phyloP scores from a whole-genome alignment of 768 basidiomycete genomes.

The Naganishia vaughanmartiniae region DNA sequence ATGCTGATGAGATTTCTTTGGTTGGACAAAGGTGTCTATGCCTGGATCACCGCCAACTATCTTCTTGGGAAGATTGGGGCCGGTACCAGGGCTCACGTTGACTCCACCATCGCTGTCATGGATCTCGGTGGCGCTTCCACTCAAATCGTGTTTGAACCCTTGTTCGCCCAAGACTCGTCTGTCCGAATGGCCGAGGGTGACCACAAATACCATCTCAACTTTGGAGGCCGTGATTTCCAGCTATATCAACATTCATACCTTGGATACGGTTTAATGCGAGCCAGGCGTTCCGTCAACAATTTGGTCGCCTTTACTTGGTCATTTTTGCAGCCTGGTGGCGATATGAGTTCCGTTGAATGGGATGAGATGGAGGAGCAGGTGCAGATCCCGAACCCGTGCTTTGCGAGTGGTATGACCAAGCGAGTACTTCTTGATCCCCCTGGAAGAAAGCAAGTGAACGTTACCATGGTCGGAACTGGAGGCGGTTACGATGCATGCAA shows the following conservation, averaged over 20 bases:
- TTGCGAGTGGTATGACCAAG: conserved; percentile 66
- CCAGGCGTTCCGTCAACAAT: conserved; percentile 76
- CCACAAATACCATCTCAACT: conserved; percentile 80
- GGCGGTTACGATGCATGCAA: conserved; percentile 85
- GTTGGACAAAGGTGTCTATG: conserved; percentile 62
- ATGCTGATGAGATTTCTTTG: neutral
- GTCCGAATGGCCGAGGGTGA: conserved; percentile 69
- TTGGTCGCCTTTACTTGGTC: conserved; percentile 80
- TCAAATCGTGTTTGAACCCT: conserved; percentile 94
- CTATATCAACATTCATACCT: conserved; percentile 97
- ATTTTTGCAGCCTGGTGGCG: conserved; percentile 43
- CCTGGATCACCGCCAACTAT: conserved; percentile 98
- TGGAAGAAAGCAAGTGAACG: conserved; percentile 57
- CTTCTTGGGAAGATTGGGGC: conserved; percentile 70
- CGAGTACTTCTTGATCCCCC: conserved; percentile 64
- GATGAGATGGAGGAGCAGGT: conserved; percentile 48
- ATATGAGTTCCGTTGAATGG: conserved; percentile 50
- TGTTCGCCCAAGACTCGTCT: conserved; percentile 57
- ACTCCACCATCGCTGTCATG: conserved; percentile 76
- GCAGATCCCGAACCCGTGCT: conserved; percentile 72
- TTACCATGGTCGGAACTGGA: conserved; percentile 81
- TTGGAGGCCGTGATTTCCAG: conserved; percentile 67
- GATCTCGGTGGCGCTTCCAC: conserved; percentile 96
- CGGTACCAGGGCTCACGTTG: conserved; percentile 54
- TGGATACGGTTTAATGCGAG: conserved; percentile 91